Conservation (phyloP, 108 stramenopile genomes). For the Cyclostephanos invisitatus region DNA sequence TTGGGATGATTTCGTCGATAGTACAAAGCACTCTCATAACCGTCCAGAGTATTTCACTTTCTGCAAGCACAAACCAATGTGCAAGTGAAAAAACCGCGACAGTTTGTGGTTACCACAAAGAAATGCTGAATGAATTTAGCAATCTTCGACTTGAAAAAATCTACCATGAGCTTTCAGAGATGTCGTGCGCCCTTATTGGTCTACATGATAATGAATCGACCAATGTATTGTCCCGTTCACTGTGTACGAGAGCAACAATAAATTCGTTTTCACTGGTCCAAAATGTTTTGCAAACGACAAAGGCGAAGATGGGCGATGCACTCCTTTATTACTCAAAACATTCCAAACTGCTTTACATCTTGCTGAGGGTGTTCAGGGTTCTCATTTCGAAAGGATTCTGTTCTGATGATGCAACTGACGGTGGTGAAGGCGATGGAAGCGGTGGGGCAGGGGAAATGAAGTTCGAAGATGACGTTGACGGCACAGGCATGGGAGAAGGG, state of each 20-base stretch:
- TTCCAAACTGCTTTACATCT: conserved; percentile 86
- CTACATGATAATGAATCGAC: conserved; percentile 30
- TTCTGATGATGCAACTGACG: conserved; percentile 84
- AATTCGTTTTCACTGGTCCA: conserved; percentile 54
- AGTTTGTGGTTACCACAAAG: conserved; percentile 25
- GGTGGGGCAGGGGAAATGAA: conserved; percentile 77
- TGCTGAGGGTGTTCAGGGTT: conserved; percentile 86
- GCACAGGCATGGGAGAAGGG: conserved; percentile 99
- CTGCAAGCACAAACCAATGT: neutral
- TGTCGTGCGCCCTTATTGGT: conserved; percentile 34
- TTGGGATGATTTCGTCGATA: conserved; percentile 25
- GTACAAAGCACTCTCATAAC: conserved; percentile 40
- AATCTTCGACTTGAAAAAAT: conserved; percentile 41
- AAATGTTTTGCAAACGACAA: conserved; percentile 39
- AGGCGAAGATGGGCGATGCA: conserved; percentile 41
- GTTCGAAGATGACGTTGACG: conserved; percentile 95
- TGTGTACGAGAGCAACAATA: conserved; percentile 40
- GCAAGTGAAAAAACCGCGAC: neutral
- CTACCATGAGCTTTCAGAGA: conserved; percentile 17
- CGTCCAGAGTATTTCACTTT: conserved; percentile 21
- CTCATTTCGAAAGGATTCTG: conserved; percentile 94
- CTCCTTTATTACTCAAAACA: conserved; percentile 57
- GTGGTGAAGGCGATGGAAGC: conserved; percentile 66
- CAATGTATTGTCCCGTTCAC: conserved; percentile 38
- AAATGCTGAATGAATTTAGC: conserved; percentile 50